phyloP scores from a whole-genome alignment of 202 grass and related monocot species.

The Eragrostis tef region DNA sequence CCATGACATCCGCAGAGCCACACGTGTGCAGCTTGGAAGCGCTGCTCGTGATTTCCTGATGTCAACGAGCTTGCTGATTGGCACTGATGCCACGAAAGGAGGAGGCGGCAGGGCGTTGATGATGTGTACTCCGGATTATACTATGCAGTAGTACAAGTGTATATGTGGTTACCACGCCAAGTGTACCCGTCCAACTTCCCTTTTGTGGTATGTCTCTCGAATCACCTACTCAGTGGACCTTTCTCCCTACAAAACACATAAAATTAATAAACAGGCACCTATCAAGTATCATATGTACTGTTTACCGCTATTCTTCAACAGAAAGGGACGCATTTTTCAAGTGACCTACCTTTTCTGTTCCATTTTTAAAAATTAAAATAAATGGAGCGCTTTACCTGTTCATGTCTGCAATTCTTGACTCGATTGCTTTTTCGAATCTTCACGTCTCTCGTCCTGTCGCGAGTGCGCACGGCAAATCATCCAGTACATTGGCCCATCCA shows the following conservation, averaged over 20 bases:
- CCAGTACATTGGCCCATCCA: slow-evolving; percentile 4
- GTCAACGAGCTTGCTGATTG: neutral
- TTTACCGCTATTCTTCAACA: neutral
- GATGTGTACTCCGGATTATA: neutral
- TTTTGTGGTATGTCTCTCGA: neutral
- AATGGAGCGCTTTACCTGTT: neutral
- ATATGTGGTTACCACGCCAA: neutral
- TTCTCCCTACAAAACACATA: neutral
- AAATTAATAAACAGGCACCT: neutral
- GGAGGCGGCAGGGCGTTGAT: neutral
- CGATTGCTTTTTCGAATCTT: neutral
- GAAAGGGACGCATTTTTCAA: neutral
- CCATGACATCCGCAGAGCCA: neutral
- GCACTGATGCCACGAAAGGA: neutral
- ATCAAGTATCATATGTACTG: too few relatives aligned
- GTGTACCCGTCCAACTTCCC: neutral
- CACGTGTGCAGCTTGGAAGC: neutral
- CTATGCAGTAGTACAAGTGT: neutral
- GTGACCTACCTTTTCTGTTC: neutral
- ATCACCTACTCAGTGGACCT: neutral
- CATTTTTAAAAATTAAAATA: neutral
- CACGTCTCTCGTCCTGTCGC: slow-evolving; percentile 48
- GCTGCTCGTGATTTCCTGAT: neutral
- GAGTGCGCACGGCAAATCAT: slow-evolving; percentile 26
- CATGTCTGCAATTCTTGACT: neutral